Percentiles rank a stretch among this genome's conserved stretches.
Evolutionary conservation across 257 asterid species (phyloP).

Genomic region (Dorcoceras hygrometricum): DNA sequence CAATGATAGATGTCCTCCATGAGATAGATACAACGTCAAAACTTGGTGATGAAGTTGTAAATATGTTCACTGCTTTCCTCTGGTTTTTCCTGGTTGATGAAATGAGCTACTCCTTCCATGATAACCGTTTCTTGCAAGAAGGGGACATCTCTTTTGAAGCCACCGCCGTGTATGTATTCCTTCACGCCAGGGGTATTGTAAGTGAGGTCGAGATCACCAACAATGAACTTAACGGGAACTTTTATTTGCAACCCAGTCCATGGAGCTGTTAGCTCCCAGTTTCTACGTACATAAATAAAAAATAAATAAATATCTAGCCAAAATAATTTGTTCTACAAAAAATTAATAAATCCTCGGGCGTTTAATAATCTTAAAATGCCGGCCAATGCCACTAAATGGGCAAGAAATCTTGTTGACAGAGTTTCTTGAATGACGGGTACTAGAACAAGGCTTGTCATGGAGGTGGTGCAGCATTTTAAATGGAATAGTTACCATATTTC

Average conservation of each 20-base stretch:
- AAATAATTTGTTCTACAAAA: neutral
- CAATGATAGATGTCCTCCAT: too few relatives aligned
- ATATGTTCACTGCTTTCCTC: conserved; percentile 72
- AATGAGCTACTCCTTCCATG: conserved; percentile 95
- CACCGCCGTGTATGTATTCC: conserved; percentile 66
- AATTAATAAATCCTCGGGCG: neutral
- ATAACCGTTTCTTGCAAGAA: conserved; percentile 65
- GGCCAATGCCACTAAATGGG: neutral
- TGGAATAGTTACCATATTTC: neutral
- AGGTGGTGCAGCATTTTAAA: too few relatives aligned
- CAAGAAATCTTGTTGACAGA: neutral
- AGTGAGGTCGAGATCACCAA: conserved; percentile 72
- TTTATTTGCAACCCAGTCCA: conserved; percentile 62
- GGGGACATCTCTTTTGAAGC: conserved; percentile 62
- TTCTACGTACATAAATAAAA: conserved; percentile 38
- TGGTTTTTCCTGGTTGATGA: conserved; percentile 71
- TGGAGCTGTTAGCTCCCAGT: conserved; percentile 78
- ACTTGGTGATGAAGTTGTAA: conserved; percentile 57
- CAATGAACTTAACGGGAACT: conserved; percentile 83
- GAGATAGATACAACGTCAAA: too few relatives aligned
- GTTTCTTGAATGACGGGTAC: neutral
- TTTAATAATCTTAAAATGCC: neutral
- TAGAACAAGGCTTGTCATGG: too few relatives aligned
- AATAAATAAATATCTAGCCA: neutral
- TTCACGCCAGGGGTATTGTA: conserved; percentile 67